Evolutionary conservation across 2,329 filamentous ascomycete genomes (phyloP).

Genomic region (Monilinia fructicola): DNA sequence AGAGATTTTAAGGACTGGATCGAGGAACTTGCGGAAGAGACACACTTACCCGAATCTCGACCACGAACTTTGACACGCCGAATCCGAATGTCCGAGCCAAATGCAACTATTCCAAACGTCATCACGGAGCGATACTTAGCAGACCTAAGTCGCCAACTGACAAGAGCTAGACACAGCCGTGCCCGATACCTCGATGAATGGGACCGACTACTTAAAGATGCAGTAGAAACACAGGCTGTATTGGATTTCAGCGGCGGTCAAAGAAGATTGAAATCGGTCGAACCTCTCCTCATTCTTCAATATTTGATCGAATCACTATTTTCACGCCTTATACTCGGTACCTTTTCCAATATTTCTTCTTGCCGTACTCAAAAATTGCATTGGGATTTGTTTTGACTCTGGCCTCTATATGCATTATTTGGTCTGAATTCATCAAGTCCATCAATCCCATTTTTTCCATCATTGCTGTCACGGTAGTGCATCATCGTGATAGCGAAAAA

Average conservation of each 20-base stretch:
- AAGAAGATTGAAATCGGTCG: slow-evolving; percentile 75
- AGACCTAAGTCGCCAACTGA: slow-evolving; percentile 78
- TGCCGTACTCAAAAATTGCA: slow-evolving; percentile 66
- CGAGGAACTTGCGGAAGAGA: slow-evolving; percentile 82
- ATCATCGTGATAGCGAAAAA: slow-evolving; percentile 63
- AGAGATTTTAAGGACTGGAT: slow-evolving; percentile 88
- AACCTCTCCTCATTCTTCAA: slow-evolving; percentile 54
- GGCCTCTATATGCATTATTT: slow-evolving; percentile 81
- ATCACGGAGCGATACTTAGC: slow-evolving; percentile 93
- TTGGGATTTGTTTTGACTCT: slow-evolving; percentile 67
- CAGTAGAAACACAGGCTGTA: slow-evolving; percentile 74
- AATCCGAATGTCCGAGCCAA: slow-evolving; percentile 46
- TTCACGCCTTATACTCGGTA: slow-evolving; percentile 83
- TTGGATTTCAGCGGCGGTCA: slow-evolving; percentile 75
- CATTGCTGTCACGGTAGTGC: slow-evolving; percentile 56
- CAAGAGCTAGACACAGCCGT: slow-evolving; percentile 78
- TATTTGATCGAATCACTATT: slow-evolving; percentile 56
- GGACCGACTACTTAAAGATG: slow-evolving; percentile 73
- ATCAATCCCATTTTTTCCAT: slow-evolving; percentile 73
- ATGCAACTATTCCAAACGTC: slow-evolving; percentile 66
- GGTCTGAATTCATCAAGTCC: slow-evolving; percentile 91
- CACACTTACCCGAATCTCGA: slow-evolving; percentile 63
- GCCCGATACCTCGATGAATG: slow-evolving; percentile 83
- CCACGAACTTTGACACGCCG: slow-evolving; percentile 47
- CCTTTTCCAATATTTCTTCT: slow-evolving; percentile 68